Evolutionary conservation across 768 basidiomycete species (phyloP), one percentile per base, ranked within the genome.

Genomic region (Amanita subjunquillea): DNA sequence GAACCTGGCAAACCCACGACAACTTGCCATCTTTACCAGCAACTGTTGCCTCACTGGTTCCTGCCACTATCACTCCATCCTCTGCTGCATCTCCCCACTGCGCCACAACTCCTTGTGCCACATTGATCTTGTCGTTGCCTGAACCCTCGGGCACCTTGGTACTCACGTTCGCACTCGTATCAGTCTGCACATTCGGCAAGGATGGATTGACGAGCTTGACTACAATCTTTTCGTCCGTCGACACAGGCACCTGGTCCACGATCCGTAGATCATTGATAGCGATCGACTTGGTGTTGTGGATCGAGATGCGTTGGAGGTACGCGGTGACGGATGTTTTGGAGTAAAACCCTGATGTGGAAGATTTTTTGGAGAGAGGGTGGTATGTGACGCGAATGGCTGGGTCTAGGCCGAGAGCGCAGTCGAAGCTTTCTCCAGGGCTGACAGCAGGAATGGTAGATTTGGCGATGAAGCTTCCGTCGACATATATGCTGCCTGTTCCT

Each of bases 201-300:
- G 60, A 50, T 0, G 71, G 70, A 25, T 38, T 58, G 30, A 67
- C 25, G 23, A 70, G 57, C 47, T 65, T 67, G 20, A 72, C 68
- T 4, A 42, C 60, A 17, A 71, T 63, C 7, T 56, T 53, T 10
- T 64, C 48, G 53, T 69, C 65, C 46, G 66, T 61, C 2, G 70
- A 68, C 6, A 66, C 58, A 0, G 70, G 72, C 20, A 70, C 59
- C 22, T 69, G 69, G 45, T 71, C 72, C 30, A 71, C 39, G 47
- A 72, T 50, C 42, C 64, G 66, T 43, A 73, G 54, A 39, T 61
- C 10, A 10, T 7, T 51, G 25, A 66, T 51, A 1, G 59, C 36
- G 10, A 58, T 43, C 34, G 60, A 37, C 52, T 71, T 72, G 37
- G 67, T 63, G 56, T 72, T 74, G 57, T 62, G 56, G 2, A 72